phyloP scores from a whole-genome alignment of 2,329 filamentous ascomycete genomes.

The Botrytis squamosa region DNA sequence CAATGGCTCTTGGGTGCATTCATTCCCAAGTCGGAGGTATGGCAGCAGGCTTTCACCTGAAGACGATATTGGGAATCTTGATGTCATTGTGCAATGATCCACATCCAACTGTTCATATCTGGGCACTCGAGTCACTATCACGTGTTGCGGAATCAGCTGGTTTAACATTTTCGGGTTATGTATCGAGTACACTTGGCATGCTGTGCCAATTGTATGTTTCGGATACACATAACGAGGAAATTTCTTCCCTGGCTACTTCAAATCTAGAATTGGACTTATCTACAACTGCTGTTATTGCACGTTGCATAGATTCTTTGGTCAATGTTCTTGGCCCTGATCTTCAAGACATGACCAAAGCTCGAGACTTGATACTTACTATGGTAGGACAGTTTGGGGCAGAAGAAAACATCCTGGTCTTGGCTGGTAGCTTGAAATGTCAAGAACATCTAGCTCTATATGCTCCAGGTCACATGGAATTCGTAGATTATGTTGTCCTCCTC shows the following conservation, averaged over 20 bases:
- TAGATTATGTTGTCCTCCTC: slow-evolving; percentile 76
- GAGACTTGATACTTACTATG: slow-evolving; percentile 85
- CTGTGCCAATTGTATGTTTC: slow-evolving; percentile 88
- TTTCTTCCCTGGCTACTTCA: slow-evolving; percentile 75
- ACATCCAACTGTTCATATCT: slow-evolving; percentile 93
- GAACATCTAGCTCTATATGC: slow-evolving; percentile 93
- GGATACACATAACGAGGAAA: slow-evolving; percentile 87
- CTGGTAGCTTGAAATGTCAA: slow-evolving; percentile 76
- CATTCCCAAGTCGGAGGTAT: slow-evolving; percentile 96
- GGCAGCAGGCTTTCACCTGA: slow-evolving; percentile 93
- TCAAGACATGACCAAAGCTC: slow-evolving; percentile 87
- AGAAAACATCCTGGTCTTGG: slow-evolving; percentile 66
- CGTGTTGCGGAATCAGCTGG: slow-evolving; percentile 89
- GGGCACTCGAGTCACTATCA: slow-evolving; percentile 86
- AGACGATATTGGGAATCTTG: slow-evolving; percentile 95
- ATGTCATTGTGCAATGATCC: slow-evolving; percentile 97
- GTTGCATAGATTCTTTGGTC: slow-evolving; percentile 91
- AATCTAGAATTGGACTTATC: slow-evolving; percentile 86
- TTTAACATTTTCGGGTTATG: slow-evolving; percentile 85
- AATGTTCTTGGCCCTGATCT: slow-evolving; percentile 95
- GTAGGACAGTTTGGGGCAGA: slow-evolving; percentile 80
- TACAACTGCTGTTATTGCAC: slow-evolving; percentile 77
- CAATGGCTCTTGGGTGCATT: slow-evolving; percentile 88
- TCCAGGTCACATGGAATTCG: slow-evolving; percentile 80
- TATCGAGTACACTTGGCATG: slow-evolving; percentile 89